phyloP scores from a whole-genome alignment of 2,329 filamentous ascomycete species.

The Exutisphaerella laricina region DNA sequence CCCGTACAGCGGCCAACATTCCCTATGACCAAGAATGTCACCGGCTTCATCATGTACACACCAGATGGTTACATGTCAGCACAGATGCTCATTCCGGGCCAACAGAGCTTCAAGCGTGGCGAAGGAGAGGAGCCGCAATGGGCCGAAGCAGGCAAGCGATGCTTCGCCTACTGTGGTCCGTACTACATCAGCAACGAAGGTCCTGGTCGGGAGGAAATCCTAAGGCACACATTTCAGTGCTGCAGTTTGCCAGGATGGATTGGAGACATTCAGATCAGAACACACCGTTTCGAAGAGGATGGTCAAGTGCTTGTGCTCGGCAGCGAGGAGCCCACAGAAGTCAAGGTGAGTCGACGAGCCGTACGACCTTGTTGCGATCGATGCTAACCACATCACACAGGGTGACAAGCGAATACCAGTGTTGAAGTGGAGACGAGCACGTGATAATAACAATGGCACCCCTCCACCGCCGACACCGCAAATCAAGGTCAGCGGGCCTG shows the following conservation, averaged over 20 bases:
- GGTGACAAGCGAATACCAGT: constrained; percentile 35
- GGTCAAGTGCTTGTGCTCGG: constrained; percentile 36
- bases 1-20: constrained; percentile 32
- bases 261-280: constrained; percentile 34
- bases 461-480: constrained; percentile 35
- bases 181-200: constrained; percentile 37
- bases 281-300: constrained; percentile 36
- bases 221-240: constrained; percentile 36
- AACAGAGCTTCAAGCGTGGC: constrained; percentile 35
- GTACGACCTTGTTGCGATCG: neutral
- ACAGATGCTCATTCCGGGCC: constrained; percentile 35
- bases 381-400: constrained; percentile 15
- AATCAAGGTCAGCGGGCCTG: constrained; percentile 36
- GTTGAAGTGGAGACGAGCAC: constrained; percentile 34
- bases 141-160: constrained; percentile 37
- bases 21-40: constrained; percentile 35
- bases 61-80: constrained; percentile 38
- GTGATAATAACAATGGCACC: constrained; percentile 28
- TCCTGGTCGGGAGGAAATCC: constrained; percentile 29
- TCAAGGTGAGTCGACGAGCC: constrained; percentile 28
- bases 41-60: constrained; percentile 37
- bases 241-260: constrained; percentile 38
- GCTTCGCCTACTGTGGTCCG: constrained; percentile 35
- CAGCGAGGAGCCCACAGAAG: constrained; percentile 36
- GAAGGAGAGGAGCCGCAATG: constrained; percentile 36